Base-by-base conservation (phyloP, 2,329 filamentous ascomycete species). In the Chaetoscypha palmicola region DNA sequence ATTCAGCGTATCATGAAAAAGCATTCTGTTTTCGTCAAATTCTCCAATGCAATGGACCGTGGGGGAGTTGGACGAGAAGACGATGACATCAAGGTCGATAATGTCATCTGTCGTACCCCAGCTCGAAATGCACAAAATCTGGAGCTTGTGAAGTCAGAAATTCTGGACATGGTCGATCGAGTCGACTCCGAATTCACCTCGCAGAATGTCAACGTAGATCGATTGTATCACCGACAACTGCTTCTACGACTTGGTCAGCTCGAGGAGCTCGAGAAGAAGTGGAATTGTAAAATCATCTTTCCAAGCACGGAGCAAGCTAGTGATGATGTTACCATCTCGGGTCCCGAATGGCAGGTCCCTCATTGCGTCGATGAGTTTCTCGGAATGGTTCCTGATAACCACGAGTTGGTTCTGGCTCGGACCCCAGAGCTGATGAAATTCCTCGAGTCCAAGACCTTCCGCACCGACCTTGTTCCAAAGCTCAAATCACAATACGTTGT, bases 1-100 rank as follows among this genome's bases (percentile, higher is more conserved):
- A 98, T 98, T 55, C 92, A 98, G 66, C 87, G 91, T 43, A 97
- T 98, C 70, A 98, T 98, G 92, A 97, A 98, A 73, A 97, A 97
- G 68, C 94, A 98, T 67, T 97, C 92, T 0, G 92, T 98, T 55
- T 98, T 98, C 58, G 92, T 98, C 69, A 98, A 98, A 64, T 98
- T 98, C 61, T 95, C 89, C 53, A 98, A 98, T 58, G 92, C 92
- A 12, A 97, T 97, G 90, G 92, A 98, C 62, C 83, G 92, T 61
- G 92, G 58, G 51, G 84, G 90, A 26, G 84, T 94, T 65, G 87
- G 89, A 53, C 90, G 94, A 55, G 90, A 97, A 62, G 92, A 98
- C 60, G 92, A 98, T 61, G 92, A 98, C 62, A 87, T 95, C 68
- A 95, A 96, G 66, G 89, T 97, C 35, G 92, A 98, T 69, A 97